A percentile compares a stretch with the other conserved stretches of the same genome.
Conservation (phyloP, 148 eudicot species). For the Camellia japonica region DNA sequence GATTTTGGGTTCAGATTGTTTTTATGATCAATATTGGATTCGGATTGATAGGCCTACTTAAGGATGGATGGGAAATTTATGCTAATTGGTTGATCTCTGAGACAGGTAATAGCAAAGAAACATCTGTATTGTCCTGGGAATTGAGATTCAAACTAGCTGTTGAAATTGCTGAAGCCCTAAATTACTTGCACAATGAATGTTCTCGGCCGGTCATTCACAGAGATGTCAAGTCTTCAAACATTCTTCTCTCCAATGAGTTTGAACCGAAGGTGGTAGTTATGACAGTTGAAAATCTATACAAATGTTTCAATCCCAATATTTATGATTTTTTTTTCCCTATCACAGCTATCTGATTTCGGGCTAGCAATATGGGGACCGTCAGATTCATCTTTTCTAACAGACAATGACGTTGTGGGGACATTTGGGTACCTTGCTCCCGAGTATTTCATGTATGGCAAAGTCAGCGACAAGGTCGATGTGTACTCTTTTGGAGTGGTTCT, state of each 20-base stretch:
- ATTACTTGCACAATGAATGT: conserved; percentile 66
- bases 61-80: too few species aligned
- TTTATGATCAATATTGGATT: too few species aligned
- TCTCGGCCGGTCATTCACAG: conserved; percentile 73
- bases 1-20: too few species aligned
- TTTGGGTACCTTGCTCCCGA: conserved; percentile 98
- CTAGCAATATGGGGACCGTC: conserved; percentile 86
- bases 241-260: conserved; percentile 68
- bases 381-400: conserved; percentile 40
- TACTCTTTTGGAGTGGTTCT: conserved; percentile 95
- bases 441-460: conserved; percentile 96
- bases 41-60: too few species aligned
- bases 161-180: conserved; percentile 76
- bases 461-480: conserved; percentile 86
- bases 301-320: not conserved
- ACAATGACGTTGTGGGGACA: conserved; percentile 83
- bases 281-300: not conserved
- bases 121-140: conserved; percentile 59
- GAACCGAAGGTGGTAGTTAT: conserved; percentile 61
- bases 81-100: conserved; percentile 15
- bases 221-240: conserved; percentile 95
- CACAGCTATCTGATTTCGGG: conserved; percentile 85
- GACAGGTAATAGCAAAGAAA: conserved; percentile 43
- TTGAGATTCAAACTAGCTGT: conserved; percentile 65
- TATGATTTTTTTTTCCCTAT: conserved; percentile 1